These are phyloP conservation scores for Carex cristatella DNA, from an alignment of 176 grass and related monocot species.

Conservation along the genomic window DNA sequence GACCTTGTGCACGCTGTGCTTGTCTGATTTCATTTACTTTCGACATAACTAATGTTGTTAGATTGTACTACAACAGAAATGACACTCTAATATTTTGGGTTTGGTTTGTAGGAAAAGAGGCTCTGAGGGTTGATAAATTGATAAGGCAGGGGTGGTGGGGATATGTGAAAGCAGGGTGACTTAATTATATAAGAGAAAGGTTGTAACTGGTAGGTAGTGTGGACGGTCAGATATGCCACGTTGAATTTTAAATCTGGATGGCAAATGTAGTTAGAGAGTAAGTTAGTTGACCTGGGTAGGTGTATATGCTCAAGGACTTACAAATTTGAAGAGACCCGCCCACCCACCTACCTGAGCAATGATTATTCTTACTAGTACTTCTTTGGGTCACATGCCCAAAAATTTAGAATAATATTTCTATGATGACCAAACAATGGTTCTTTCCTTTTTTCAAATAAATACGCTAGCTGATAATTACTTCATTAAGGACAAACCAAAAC, in stretches of 20 bases:
- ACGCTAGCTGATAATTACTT: background rate
- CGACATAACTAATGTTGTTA: background rate
- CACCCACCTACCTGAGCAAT: background rate
- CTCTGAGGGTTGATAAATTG: no score
- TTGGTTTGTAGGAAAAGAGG: no score
- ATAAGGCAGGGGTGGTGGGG: no score
- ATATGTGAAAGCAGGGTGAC: no score
- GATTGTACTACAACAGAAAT: no score
- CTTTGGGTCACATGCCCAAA: background rate
- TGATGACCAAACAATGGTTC: background rate
- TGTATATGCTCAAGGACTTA: background rate
- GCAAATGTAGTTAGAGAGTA: no score
- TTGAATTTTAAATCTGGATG: no score
- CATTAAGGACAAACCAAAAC: background rate
- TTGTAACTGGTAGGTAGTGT: no score
- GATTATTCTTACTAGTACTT: background rate
- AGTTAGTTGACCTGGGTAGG: no score
- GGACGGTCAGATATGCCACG: no score
- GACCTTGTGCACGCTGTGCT: slow-evolving; percentile 10
- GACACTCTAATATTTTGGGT: no score
- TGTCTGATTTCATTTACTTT: slow-evolving; percentile 16
- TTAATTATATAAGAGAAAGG: no score
- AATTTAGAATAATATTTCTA: background rate
- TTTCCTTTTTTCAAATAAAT: background rate
- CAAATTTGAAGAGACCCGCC: background rate